Evolutionary conservation across 2,329 filamentous ascomycete genomes (phyloP).

Genomic region (Capronia americana): DNA sequence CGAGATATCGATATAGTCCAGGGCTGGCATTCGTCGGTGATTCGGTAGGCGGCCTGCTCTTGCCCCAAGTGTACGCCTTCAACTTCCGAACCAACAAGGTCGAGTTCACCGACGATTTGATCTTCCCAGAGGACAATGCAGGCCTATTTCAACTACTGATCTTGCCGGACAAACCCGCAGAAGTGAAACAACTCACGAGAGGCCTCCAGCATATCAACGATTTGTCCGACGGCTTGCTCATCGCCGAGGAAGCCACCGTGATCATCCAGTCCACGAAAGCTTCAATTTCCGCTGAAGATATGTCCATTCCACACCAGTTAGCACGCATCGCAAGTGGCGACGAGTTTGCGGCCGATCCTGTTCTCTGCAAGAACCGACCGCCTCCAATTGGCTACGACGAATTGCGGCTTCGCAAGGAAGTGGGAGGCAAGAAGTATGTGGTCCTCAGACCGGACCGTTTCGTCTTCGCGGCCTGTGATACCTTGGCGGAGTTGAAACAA

Average conservation of each 20-base stretch:
- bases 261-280: constrained; percentile 29
- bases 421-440: constrained; percentile 40
- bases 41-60: constrained; percentile 43
- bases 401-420: constrained; percentile 38
- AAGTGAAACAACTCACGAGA: constrained; percentile 22
- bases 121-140: constrained; percentile 42
- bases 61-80: constrained; percentile 47
- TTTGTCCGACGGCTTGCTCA: constrained; percentile 19
- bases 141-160: constrained; percentile 46
- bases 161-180: constrained; percentile 35
- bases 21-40: constrained; percentile 46
- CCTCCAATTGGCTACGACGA: constrained; percentile 43
- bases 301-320: constrained; percentile 5
- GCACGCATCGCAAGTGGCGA: constrained; percentile 42
- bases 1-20: constrained; percentile 42
- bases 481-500: constrained; percentile 21
- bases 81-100: constrained; percentile 32
- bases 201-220: constrained; percentile 23
- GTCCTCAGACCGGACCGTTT: constrained; percentile 46
- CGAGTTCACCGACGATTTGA: constrained; percentile 46
- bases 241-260: constrained; percentile 30
- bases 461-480: constrained; percentile 43
- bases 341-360: constrained; percentile 42
- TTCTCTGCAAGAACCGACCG: constrained; percentile 43
- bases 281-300: background rate